A percentile compares a stretch with the other conserved stretches of the same genome.
Evolutionary conservation across 2,329 filamentous ascomycete genomes (phyloP).

Genomic region (Aspergillus sp.): DNA sequence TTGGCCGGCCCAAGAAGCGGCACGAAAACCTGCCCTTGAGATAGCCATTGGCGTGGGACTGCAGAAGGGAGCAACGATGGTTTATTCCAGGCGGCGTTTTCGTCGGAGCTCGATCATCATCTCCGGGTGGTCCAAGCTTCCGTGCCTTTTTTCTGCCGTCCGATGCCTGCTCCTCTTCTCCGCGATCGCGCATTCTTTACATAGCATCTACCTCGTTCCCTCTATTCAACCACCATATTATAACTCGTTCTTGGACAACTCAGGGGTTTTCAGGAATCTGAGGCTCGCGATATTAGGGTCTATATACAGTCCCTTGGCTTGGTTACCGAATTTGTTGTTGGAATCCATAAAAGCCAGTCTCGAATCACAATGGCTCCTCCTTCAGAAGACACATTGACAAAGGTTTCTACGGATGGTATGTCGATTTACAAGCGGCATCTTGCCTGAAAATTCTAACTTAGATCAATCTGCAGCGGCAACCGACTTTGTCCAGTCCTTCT

Average conservation of each 20-base stretch:
- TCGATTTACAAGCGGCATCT: neutral
- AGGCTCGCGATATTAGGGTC: no score
- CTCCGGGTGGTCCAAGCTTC: constrained; percentile 42
- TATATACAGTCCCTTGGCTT: neutral
- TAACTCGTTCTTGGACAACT: neutral
- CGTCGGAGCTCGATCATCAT: constrained; percentile 29
- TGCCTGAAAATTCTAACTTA: neutral
- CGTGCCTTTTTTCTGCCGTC: constrained; percentile 26
- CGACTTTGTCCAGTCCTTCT: constrained; percentile 72
- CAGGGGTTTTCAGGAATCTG: neutral
- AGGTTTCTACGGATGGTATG: constrained; percentile 47
- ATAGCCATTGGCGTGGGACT: constrained; percentile 29
- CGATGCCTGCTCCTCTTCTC: constrained; percentile 6
- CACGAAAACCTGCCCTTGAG: constrained; percentile 31
- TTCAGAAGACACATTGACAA: constrained; percentile 40
- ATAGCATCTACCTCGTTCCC: neutral
- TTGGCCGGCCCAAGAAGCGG: constrained; percentile 34
- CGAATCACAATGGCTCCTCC: constrained; percentile 32
- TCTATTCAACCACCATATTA: neutral
- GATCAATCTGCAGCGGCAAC: constrained; percentile 60
- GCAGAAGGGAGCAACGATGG: constrained; percentile 9
- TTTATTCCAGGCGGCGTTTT: constrained; percentile 26
- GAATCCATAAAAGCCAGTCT: no score
- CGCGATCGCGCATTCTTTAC: constrained; percentile 1
- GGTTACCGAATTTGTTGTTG: no score